Evolutionary conservation across 2,329 filamentous ascomycete genomes (phyloP).

Genomic region (Nigrospora sphaerica): DNA sequence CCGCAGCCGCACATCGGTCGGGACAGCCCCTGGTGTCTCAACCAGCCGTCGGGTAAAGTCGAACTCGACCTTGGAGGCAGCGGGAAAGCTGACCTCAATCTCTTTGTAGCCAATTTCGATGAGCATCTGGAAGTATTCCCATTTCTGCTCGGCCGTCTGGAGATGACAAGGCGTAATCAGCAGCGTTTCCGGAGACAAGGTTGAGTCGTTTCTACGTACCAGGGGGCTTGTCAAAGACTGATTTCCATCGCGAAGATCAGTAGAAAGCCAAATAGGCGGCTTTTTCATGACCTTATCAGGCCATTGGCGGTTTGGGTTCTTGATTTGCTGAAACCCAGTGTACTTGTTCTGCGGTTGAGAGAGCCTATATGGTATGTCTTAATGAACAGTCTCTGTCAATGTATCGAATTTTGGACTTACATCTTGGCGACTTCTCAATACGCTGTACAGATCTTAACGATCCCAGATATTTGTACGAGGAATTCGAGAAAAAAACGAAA

Average conservation of each 20-base stretch:
- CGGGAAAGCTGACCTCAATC: constrained; percentile 20
- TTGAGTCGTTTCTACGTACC: constrained; percentile 1
- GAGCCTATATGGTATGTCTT: neutral
- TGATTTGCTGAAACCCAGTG: neutral
- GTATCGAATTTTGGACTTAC: no score
- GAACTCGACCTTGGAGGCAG: constrained; percentile 17
- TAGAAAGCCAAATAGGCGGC: constrained; percentile 60
- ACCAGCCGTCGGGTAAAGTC: constrained; percentile 14
- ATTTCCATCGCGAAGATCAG: constrained; percentile 56
- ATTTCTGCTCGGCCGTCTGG: constrained; percentile 9
- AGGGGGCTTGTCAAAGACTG: constrained; percentile 10
- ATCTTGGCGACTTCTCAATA: no score
- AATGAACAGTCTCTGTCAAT: no score
- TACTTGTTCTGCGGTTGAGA: neutral
- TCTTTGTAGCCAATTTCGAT: constrained; percentile 18
- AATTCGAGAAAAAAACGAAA: no score
- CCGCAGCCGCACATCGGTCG: constrained; percentile 17
- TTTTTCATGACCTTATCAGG: constrained; percentile 2
- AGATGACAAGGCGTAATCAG: no score
- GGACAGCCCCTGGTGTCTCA: constrained; percentile 10
- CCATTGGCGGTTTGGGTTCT: constrained; percentile 4
- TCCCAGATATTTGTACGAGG: no score
- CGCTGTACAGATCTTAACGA: no score
- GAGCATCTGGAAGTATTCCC: constrained; percentile 17
- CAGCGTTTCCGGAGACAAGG: no score